Conservation (phyloP, 352 stramenopile species). For the Ophiocytium majus region DNA sequence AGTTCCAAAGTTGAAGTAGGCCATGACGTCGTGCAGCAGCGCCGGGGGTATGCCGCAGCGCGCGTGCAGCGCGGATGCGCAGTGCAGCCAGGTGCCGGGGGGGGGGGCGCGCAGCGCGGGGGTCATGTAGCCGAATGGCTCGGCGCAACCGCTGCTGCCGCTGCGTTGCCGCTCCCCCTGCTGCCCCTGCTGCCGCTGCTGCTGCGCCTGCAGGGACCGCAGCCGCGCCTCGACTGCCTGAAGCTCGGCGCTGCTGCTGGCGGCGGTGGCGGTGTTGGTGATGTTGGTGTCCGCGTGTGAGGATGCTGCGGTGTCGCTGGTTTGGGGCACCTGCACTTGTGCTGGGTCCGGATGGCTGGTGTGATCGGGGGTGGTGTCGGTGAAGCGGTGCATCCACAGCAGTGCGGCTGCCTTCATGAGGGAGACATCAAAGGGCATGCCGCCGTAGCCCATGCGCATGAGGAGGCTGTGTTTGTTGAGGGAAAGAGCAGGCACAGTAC, state of each 20-base stretch:
- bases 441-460: conserved; percentile 43
- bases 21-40: neutral
- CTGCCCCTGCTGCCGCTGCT: no score
- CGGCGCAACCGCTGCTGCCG: no score
- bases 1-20: neutral
- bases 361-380: no score
- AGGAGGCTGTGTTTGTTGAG: conserved; percentile 30
- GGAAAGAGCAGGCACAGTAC: conserved; percentile 10
- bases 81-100: neutral
- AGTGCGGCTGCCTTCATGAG: conserved; percentile 35
- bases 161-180: no score
- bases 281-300: neutral
- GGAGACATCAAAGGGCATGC: conserved; percentile 36
- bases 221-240: no score
- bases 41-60: neutral
- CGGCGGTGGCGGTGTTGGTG: neutral
- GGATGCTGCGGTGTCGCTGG: no score
- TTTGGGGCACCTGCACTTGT: no score
- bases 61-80: neutral
- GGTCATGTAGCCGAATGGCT: neutral
- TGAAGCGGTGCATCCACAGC: conserved; percentile 40
- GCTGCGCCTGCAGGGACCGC: no score
- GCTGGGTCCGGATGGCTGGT: no score
- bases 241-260: no score
- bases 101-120: no score